A percentile compares a stretch with the other conserved stretches of the same genome.
Conservation (phyloP, 805 yeast genomes). For the Kodamaea nitidulidarum region DNA sequence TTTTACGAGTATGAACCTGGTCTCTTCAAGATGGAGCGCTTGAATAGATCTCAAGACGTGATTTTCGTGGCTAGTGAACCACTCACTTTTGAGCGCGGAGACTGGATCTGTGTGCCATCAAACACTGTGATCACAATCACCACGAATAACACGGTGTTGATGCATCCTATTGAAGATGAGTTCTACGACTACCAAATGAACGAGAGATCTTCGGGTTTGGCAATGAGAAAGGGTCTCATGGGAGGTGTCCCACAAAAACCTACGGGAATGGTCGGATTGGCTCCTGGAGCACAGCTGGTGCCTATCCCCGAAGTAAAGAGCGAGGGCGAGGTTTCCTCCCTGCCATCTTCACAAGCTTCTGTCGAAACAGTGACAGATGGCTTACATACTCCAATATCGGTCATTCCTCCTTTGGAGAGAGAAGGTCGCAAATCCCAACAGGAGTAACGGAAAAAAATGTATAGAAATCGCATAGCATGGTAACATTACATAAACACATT, state of each 20-base stretch:
- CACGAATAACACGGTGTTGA: conserved; percentile 71
- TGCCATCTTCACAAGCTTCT: conserved; percentile 1
- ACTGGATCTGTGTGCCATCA: conserved; percentile 96
- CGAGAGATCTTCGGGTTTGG: conserved; percentile 72
- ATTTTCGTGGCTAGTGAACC: conserved; percentile 98
- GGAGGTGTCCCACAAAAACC: conserved; percentile 78
- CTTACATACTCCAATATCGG: conserved; percentile 22
- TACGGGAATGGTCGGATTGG: neutral
- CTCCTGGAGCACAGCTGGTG: conserved; percentile 1
- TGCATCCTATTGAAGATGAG: conserved; percentile 91
- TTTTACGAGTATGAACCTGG: conserved; percentile 90
- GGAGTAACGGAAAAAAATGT: too few relatives aligned
- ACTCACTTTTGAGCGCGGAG: conserved; percentile 90
- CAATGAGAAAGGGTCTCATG: conserved; percentile 88
- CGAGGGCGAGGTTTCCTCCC: conserved; percentile 2
- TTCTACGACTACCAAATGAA: conserved; percentile 70
- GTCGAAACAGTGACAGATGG: conserved; percentile 12
- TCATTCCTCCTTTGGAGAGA: conserved; percentile 33
- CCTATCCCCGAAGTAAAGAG: conserved; percentile 7
- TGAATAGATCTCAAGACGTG: conserved; percentile 88
- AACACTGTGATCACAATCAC: conserved; percentile 80
- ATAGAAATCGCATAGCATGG: too few relatives aligned
- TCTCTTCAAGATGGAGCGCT: conserved; percentile 88
- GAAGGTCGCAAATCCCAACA: conserved; percentile 27
- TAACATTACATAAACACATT: too few relatives aligned